phyloP scores from a whole-genome alignment of 2,329 filamentous ascomycete genomes.

The Phialocephala subalpina region DNA sequence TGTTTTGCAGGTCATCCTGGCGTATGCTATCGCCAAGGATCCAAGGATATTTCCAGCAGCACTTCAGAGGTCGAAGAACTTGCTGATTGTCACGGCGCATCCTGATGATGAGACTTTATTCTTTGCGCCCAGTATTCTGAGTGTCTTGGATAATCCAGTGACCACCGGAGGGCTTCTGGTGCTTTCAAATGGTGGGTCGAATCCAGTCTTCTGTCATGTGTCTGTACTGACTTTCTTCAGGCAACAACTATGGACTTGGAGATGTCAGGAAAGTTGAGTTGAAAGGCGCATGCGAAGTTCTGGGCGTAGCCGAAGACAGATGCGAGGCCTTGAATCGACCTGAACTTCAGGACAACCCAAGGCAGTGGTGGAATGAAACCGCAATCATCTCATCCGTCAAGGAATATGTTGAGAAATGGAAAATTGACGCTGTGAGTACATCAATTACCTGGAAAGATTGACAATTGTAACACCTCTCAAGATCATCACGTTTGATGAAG shows the following conservation, averaged over 20 bases:
- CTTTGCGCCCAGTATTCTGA: constrained; percentile 40
- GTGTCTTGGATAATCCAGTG: constrained; percentile 30
- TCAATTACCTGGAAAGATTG: not conserved
- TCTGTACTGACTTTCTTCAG: constrained; percentile 17
- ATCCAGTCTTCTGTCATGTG: not conserved
- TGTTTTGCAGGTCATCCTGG: constrained; percentile 47
- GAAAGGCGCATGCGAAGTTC: constrained; percentile 35
- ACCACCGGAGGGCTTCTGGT: constrained; percentile 36
- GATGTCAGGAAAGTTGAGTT: constrained; percentile 35
- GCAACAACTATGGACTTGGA: constrained; percentile 40
- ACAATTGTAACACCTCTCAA: constrained; percentile 12
- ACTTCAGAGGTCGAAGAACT: constrained; percentile 45
- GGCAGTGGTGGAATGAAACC: constrained; percentile 48
- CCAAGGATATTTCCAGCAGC: constrained; percentile 47
- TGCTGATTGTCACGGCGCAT: constrained; percentile 49
- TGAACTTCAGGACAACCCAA: constrained; percentile 49
- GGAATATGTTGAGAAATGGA: constrained; percentile 47
- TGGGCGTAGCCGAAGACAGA: constrained; percentile 41
- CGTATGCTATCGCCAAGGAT: constrained; percentile 47
- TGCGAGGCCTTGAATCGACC: constrained; percentile 48
- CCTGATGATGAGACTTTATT: constrained; percentile 42
- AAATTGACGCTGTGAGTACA: constrained; percentile 46
- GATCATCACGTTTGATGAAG: constrained; percentile 52
- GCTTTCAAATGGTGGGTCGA: constrained; percentile 30
- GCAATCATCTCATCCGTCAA: constrained; percentile 45